A percentile compares a stretch with the other conserved stretches of the same genome.
Conservation (phyloP, 441 rosid species). For the Syzygium syzygioides region DNA sequence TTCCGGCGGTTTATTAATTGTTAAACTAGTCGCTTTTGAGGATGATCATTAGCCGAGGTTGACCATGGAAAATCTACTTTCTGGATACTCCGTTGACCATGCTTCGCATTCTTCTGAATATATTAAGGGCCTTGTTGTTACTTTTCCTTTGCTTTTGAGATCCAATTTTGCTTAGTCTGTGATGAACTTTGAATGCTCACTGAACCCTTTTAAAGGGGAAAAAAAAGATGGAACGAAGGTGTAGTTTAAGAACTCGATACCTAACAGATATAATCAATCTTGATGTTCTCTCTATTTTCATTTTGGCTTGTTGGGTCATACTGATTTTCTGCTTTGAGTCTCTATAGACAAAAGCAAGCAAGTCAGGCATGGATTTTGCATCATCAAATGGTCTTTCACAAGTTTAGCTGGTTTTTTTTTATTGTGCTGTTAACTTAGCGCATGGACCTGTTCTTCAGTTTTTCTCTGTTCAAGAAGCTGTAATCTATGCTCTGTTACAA, state of each 20-base stretch:
- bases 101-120: neutral
- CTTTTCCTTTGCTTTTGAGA: neutral
- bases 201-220: neutral
- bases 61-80: neutral
- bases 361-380: neutral
- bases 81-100: neutral
- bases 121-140: neutral
- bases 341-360: neutral
- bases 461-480: neutral
- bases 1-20: neutral
- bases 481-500: neutral
- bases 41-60: neutral
- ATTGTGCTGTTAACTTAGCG: neutral
- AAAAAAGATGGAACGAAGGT: neutral
- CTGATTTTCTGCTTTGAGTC: neutral
- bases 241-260: neutral
- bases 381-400: neutral
- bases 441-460: neutral
- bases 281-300: neutral
- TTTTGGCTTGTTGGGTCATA: neutral
- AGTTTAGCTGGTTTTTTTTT: neutral
- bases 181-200: neutral
- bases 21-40: neutral
- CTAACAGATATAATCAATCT: neutral
- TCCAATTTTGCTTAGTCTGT: neutral